These are phyloP conservation scores for Moricandia arvensis DNA, from an alignment of 345 rosid species.

Conservation along the genomic window DNA sequence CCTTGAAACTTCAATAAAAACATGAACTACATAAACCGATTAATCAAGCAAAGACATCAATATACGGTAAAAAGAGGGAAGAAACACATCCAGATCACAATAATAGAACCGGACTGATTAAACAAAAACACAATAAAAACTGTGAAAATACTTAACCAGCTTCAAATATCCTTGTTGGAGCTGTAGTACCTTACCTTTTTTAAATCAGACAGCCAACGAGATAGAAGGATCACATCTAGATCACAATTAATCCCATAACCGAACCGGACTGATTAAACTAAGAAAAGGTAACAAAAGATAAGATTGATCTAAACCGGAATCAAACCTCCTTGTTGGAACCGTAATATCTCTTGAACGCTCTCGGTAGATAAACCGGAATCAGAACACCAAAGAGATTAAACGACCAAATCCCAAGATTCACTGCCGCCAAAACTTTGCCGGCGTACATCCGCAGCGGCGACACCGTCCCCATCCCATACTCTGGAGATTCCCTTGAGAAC, in stretches of 20 bases:
- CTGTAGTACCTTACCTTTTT: not conserved
- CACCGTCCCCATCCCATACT: slow-evolving; percentile 26
- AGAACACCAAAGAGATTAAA: slow-evolving; percentile 85
- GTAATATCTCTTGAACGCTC: slow-evolving; percentile 70
- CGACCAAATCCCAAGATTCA: slow-evolving; percentile 76
- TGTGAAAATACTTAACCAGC: not conserved
- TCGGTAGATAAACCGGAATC: slow-evolving; percentile 81
- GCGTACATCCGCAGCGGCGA: slow-evolving; percentile 46
- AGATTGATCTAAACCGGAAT: slow-evolving; percentile 17
- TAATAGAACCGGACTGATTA: not conserved
- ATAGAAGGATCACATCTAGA: not conserved
- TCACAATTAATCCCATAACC: no score
- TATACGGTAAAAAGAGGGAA: not conserved
- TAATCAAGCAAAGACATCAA: no score
- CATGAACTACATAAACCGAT: not conserved
- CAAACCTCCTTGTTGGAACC: slow-evolving; percentile 32
- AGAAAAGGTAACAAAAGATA: not conserved
- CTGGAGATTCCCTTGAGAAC: slow-evolving; percentile 35
- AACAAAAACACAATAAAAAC: not conserved
- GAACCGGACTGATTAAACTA: not conserved
- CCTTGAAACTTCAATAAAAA: not conserved
- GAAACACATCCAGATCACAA: not conserved
- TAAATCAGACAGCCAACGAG: not conserved
- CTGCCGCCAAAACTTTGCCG: slow-evolving; percentile 66
- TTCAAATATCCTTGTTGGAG: not conserved